A percentile compares a stretch with the other conserved stretches of the same genome.
Conservation (phyloP, 257 asterid species). For the Ballota nigra region DNA sequence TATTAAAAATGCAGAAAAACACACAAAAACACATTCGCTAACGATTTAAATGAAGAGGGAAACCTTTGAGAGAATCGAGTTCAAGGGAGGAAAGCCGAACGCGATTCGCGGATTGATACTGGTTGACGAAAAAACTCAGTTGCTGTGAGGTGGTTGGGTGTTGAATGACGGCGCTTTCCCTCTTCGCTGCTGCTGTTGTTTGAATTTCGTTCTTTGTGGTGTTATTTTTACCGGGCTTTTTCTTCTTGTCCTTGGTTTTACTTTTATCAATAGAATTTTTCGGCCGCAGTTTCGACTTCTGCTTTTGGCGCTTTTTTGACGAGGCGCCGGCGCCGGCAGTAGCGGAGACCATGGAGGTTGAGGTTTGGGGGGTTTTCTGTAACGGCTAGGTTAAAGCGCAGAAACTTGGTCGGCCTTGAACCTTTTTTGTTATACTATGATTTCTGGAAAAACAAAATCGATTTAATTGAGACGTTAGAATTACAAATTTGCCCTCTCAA, state of each 20-base stretch:
- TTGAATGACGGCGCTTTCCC: slow-evolving; percentile 24
- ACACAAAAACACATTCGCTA: neutral
- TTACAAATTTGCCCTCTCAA: neutral
- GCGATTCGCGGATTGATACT: slow-evolving; percentile 61
- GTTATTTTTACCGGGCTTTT: slow-evolving; percentile 26
- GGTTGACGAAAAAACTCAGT: slow-evolving; percentile 55
- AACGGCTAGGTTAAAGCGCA: neutral
- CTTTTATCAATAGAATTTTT: slow-evolving; percentile 26
- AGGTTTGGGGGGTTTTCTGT: neutral
- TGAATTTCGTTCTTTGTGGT: slow-evolving; percentile 11
- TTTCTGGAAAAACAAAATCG: too few relatives aligned
- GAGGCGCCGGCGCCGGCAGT: slow-evolving; percentile 26
- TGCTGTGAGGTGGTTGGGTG: slow-evolving; percentile 61
- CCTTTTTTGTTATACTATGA: neutral
- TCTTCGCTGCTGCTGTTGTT: neutral
- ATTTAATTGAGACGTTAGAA: neutral
- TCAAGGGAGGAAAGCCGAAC: slow-evolving; percentile 76
- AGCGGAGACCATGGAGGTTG: slow-evolving; percentile 23
- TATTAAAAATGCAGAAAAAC: too few relatives aligned
- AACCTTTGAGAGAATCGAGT: slow-evolving; percentile 74
- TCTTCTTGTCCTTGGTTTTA: slow-evolving; percentile 27
- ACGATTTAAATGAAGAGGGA: neutral
- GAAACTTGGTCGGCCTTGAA: neutral
- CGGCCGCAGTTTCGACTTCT: slow-evolving; percentile 30
- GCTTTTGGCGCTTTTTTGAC: slow-evolving; percentile 26